These are phyloP conservation scores for Striga asiatica DNA, from an alignment of 257 asterid genomes.

Conservation along the genomic window DNA sequence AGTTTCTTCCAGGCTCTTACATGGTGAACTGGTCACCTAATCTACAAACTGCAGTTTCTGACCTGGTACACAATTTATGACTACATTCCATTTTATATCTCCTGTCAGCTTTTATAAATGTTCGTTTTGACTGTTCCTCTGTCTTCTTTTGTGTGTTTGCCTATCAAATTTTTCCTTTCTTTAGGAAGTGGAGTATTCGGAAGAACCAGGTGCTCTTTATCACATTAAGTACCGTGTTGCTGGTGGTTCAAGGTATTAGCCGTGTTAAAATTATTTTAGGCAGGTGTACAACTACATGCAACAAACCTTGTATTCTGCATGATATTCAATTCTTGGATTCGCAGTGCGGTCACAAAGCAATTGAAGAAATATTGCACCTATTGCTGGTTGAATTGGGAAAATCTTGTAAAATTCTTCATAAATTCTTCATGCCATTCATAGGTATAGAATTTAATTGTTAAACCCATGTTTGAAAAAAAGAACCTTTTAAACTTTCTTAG, in stretches of 20 bases:
- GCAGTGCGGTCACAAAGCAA: not conserved
- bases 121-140: not conserved
- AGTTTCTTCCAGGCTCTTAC: conserved; percentile 67
- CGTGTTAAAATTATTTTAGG: not conserved
- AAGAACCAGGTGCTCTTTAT: conserved; percentile 86
- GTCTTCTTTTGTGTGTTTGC: not conserved
- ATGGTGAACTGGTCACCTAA: conserved; percentile 99
- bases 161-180: conserved; percentile 5
- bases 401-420: not conserved
- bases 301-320: not conserved
- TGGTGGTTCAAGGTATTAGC: conserved; percentile 82
- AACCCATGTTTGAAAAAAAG: not conserved
- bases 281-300: not conserved
- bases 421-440: not conserved
- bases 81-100: not conserved
- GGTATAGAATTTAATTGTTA: not conserved
- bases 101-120: conserved; percentile 2
- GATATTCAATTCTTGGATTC: not conserved
- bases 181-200: conserved; percentile 96
- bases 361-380: not conserved
- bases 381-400: not conserved
- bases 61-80: conserved; percentile 39
- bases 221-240: conserved; percentile 98
- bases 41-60: conserved; percentile 99
- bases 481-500: not conserved